Percentiles rank a stretch among this genome's conserved stretches.
Conservation (phyloP, 257 asterid genomes). For the Catharanthus roseus region DNA sequence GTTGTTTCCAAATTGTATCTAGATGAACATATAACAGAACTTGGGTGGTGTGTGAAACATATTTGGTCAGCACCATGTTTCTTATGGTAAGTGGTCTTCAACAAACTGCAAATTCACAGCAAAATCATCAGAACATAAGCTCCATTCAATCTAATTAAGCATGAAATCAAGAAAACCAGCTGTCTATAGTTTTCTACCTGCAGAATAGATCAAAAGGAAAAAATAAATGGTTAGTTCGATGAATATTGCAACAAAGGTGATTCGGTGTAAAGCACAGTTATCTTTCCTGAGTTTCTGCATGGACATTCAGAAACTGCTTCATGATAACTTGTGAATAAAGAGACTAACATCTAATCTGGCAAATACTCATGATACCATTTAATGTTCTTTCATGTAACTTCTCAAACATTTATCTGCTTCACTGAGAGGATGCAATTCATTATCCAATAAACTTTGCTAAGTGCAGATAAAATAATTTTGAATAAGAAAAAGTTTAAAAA, state of each 20-base stretch:
- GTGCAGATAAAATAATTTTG: neutral
- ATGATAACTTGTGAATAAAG: neutral
- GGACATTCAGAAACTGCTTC: neutral
- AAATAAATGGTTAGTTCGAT: neutral
- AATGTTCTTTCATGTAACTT: neutral
- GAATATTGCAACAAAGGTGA: neutral
- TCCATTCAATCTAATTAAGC: neutral
- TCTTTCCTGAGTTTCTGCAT: neutral
- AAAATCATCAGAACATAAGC: conserved; percentile 8
- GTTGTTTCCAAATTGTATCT: conserved; percentile 46
- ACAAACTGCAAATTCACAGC: conserved; percentile 45
- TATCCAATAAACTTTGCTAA: neutral
- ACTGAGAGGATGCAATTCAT: neutral
- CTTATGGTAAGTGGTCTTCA: conserved; percentile 86
- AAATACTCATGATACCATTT: neutral
- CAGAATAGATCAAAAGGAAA: neutral
- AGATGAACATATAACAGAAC: conserved; percentile 83
- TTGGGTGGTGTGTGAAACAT: conserved; percentile 91
- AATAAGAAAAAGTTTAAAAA: neutral
- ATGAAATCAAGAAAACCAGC: neutral
- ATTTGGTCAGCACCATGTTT: conserved; percentile 86
- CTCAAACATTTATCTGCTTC: neutral
- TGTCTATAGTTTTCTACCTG: neutral
- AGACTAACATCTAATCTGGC: neutral
- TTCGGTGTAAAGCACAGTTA: neutral